These are phyloP conservation scores for Aspergillus sclerotialis DNA, from an alignment of 2,329 filamentous ascomycete species.

Conservation along the genomic window DNA sequence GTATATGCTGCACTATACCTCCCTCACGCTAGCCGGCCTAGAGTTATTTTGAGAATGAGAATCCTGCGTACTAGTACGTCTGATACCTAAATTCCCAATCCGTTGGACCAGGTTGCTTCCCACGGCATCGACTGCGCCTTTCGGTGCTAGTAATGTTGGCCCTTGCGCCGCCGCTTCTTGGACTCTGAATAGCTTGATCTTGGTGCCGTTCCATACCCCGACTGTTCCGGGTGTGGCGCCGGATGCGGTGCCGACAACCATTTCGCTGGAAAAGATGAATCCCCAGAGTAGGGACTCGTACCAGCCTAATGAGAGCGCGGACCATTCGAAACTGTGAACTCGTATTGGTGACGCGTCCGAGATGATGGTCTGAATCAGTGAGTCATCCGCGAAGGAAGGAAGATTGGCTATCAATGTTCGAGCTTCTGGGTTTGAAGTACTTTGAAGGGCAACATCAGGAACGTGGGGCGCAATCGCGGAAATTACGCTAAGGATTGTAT, in stretches of 20 bases:
- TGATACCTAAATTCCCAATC: slow-evolving; percentile 72
- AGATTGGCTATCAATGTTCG: slow-evolving; percentile 37
- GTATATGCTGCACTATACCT: too few relatives aligned
- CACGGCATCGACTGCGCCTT: slow-evolving; percentile 87
- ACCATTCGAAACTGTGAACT: slow-evolving; percentile 92
- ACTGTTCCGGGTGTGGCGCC: slow-evolving; percentile 67
- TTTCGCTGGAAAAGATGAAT: slow-evolving; percentile 83
- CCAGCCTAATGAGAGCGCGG: slow-evolving; percentile 82
- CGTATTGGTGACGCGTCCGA: slow-evolving; percentile 63
- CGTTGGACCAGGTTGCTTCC: slow-evolving; percentile 82
- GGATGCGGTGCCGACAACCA: slow-evolving; percentile 51
- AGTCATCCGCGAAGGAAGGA: slow-evolving; percentile 37
- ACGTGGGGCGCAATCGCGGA: slow-evolving; percentile 48
- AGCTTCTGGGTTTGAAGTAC: slow-evolving; percentile 31
- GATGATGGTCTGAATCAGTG: slow-evolving; percentile 61
- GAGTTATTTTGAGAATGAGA: slow-evolving; percentile 21
- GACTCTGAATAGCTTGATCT: slow-evolving; percentile 80
- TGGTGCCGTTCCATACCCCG: slow-evolving; percentile 89
- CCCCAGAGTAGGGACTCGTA: slow-evolving; percentile 94
- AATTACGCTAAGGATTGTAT: slow-evolving; percentile 75
- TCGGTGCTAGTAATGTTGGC: slow-evolving; percentile 73
- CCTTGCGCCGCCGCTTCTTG: slow-evolving; percentile 76
- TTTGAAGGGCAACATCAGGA: slow-evolving; percentile 42
- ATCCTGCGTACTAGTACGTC: slow-evolving; percentile 28
- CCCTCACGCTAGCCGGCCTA: slow-evolving; percentile 25